phyloP scores from a whole-genome alignment of 441 rosid species.

The Erysimum pusillum region DNA sequence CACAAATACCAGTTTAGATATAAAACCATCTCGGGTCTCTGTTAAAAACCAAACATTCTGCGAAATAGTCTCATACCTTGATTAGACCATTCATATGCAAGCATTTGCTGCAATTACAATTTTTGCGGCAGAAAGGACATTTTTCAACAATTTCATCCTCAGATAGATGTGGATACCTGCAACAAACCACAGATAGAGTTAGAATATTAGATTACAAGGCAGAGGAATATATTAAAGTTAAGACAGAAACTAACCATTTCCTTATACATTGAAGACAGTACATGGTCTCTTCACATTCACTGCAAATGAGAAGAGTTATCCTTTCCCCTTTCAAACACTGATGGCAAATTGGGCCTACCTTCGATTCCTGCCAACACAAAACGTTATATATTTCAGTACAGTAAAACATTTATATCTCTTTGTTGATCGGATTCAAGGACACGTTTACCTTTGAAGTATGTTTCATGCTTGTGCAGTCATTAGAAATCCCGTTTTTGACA shows the following conservation, averaged over 20 bases:
- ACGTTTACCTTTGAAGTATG: constrained; percentile 35
- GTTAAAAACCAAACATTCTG: not conserved
- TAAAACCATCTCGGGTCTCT: too few relatives aligned
- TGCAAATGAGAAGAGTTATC: constrained; percentile 67
- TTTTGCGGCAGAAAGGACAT: constrained; percentile 80
- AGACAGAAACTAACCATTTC: constrained; percentile 59
- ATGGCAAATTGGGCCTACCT: constrained; percentile 61
- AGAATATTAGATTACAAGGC: not conserved
- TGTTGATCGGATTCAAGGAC: not conserved
- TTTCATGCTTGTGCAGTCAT: constrained; percentile 31
- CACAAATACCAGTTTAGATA: not conserved
- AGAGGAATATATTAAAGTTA: not conserved
- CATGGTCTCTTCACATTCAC: constrained; percentile 56
- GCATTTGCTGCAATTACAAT: constrained; percentile 82
- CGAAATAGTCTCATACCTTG: constrained; percentile 54
- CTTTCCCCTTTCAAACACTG: constrained; percentile 76
- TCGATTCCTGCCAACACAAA: constrained; percentile 44
- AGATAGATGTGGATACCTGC: constrained; percentile 75
- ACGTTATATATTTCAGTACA: constrained; percentile 22
- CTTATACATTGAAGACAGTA: constrained; percentile 74
- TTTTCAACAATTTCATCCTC: constrained; percentile 56
- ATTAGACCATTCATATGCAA: constrained; percentile 70
- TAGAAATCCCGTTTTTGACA: not conserved
- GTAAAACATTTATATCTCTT: not conserved
- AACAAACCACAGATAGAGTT: constrained; percentile 5